A percentile compares a stretch with the other conserved stretches of the same genome.
Evolutionary conservation across 768 basidiomycete species (phyloP).

Genomic region (Gloeostereum incarnatum): DNA sequence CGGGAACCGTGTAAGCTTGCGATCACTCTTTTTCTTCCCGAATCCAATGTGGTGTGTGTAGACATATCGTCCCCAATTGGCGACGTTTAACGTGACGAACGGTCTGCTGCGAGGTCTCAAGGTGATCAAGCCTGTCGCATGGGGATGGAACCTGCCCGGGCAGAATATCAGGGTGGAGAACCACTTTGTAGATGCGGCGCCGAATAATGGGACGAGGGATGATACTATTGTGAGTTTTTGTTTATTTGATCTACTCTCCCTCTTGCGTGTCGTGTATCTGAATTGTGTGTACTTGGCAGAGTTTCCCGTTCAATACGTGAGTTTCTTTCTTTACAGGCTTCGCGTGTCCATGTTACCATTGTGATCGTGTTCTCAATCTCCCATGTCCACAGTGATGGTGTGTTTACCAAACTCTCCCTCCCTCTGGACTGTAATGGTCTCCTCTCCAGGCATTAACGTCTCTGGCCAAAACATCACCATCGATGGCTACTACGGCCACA

Average conservation of each 20-base stretch:
- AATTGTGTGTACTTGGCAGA: conserved; percentile 11
- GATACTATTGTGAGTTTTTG: conserved; percentile 19
- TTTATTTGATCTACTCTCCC: not conserved
- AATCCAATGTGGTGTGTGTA: conserved; percentile 5
- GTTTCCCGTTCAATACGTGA: conserved; percentile 35
- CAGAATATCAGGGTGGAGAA: conserved; percentile 27
- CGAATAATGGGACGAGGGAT: conserved; percentile 27
- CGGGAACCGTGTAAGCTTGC: conserved; percentile 26
- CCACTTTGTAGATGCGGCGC: conserved; percentile 30
- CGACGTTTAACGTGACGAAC: conserved; percentile 36
- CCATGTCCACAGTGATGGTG: conserved; percentile 17
- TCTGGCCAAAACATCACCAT: conserved; percentile 29
- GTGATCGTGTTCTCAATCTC: not conserved
- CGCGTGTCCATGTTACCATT: not conserved
- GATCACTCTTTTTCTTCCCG: not conserved
- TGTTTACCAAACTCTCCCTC: not conserved
- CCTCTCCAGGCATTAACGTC: conserved; percentile 21
- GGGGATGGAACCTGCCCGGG: conserved; percentile 35
- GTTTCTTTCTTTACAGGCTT: conserved; percentile 10
- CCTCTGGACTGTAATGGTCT: not conserved
- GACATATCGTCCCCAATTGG: conserved; percentile 35
- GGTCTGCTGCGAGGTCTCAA: conserved; percentile 26
- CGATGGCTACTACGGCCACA: conserved; percentile 32
- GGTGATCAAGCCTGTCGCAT: conserved; percentile 40
- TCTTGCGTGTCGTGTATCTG: not conserved